Conservation (phyloP, 2,329 filamentous ascomycete species). For the Fusarium albidum region DNA sequence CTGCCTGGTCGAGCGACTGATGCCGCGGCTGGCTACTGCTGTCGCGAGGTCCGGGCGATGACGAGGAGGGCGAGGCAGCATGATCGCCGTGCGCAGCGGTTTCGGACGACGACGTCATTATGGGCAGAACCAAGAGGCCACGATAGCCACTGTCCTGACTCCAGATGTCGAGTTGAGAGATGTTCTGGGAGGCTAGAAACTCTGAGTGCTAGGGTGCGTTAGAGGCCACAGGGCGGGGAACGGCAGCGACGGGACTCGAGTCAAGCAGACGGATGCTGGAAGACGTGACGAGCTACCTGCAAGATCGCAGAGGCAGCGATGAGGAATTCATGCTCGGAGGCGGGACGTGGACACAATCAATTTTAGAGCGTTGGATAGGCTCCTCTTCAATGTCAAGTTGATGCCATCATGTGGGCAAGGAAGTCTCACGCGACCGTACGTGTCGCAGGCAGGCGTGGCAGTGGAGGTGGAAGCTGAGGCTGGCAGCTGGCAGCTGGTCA, state of each 20-base stretch:
- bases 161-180: slow-evolving; percentile 7
- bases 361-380: neutral
- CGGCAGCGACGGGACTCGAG: slow-evolving; percentile 6
- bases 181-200: slow-evolving; percentile 15
- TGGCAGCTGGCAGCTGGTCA: slow-evolving; percentile 16
- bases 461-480: slow-evolving; percentile 26
- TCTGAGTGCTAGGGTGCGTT: slow-evolving; percentile 8
- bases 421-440: slow-evolving; percentile 35
- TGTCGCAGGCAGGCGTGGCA: slow-evolving; percentile 33
- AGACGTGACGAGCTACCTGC: slow-evolving; percentile 13
- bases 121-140: slow-evolving; percentile 7
- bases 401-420: slow-evolving; percentile 37
- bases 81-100: slow-evolving; percentile 6
- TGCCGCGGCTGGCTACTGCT: slow-evolving; percentile 8
- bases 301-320: slow-evolving; percentile 13
- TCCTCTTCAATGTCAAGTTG: slow-evolving; percentile 4
- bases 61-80: slow-evolving; percentile 10
- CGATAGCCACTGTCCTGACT: slow-evolving; percentile 8
- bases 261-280: slow-evolving; percentile 5
- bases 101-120: slow-evolving; percentile 27
- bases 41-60: slow-evolving; percentile 18
- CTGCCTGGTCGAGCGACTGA: slow-evolving; percentile 28
- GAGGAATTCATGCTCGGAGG: slow-evolving; percentile 1
- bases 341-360: neutral
- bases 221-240: slow-evolving; percentile 25